Conservation (phyloP, 192 early-diverging fungal genomes). For the Coemansia sp. region DNA sequence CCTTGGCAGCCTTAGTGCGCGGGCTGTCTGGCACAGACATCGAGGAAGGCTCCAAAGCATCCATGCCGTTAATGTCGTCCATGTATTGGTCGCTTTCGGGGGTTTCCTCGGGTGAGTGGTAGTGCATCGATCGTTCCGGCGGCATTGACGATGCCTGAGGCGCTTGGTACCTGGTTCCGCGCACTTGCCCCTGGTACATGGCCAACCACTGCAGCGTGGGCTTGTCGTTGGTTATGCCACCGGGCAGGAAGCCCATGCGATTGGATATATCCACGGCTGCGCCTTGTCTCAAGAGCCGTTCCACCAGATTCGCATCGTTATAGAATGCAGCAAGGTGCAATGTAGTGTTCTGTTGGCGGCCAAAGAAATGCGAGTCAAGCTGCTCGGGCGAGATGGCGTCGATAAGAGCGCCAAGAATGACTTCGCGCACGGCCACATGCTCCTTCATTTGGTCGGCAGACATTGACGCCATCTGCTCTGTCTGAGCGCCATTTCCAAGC, state of each 20-base stretch:
- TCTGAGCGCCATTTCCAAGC: constrained; percentile 45
- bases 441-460: constrained; percentile 52
- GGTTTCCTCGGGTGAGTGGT: constrained; percentile 5
- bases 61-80: background rate
- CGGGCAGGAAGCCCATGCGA: constrained; percentile 47
- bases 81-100: constrained; percentile 17
- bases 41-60: background rate
- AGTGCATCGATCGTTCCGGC: constrained; percentile 11
- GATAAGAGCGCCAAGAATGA: constrained; percentile 53
- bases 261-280: constrained; percentile 53
- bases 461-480: constrained; percentile 46
- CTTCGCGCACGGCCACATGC: constrained; percentile 51
- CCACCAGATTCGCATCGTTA: constrained; percentile 53
- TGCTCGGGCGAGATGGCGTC: constrained; percentile 52
- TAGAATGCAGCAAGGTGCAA: constrained; percentile 57
- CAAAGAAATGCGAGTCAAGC: constrained; percentile 55
- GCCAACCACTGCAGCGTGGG: constrained; percentile 50
- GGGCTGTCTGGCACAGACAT: constrained; percentile 18
- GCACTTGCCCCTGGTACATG: constrained; percentile 50
- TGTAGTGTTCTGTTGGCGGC: constrained; percentile 53
- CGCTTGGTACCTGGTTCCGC: constrained; percentile 40
- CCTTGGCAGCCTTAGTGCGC: constrained; percentile 8
- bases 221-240: constrained; percentile 53
- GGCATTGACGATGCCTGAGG: constrained; percentile 12
- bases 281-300: constrained; percentile 51